Conservation (phyloP, 2,329 filamentous ascomycete species). For the Fonsecaea nubica region DNA sequence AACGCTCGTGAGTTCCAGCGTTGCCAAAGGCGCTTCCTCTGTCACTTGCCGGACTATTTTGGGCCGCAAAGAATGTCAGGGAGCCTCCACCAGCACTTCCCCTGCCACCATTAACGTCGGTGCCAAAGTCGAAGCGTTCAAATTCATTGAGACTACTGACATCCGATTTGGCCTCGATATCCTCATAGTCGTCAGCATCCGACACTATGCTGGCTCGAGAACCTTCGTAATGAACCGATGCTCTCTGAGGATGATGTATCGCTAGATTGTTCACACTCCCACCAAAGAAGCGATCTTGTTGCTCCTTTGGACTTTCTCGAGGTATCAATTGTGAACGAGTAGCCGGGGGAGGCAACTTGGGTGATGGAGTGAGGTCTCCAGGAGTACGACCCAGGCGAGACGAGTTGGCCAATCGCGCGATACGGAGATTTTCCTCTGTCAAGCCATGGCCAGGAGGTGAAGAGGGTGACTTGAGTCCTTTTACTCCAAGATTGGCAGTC, state of each 20-base stretch:
- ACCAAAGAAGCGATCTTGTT: constrained; percentile 26
- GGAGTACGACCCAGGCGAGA: constrained; percentile 33
- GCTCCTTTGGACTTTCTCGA: constrained; percentile 26
- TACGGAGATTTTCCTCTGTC: constrained; percentile 38
- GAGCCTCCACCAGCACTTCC: constrained; percentile 31
- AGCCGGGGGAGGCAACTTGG: constrained; percentile 37
- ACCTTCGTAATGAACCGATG: constrained; percentile 8
- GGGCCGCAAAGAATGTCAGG: constrained; percentile 31
- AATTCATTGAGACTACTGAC: constrained; percentile 40
- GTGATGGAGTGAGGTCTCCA: constrained; percentile 34
- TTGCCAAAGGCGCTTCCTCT: constrained; percentile 32
- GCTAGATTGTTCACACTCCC: constrained; percentile 7
- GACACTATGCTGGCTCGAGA: constrained; percentile 32
- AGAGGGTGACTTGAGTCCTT: constrained; percentile 12
- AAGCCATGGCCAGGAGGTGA: constrained; percentile 26
- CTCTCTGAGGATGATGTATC: constrained; percentile 3
- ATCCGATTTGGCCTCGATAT: constrained; percentile 40
- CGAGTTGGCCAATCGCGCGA: constrained; percentile 37
- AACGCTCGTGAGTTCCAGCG: constrained; percentile 28
- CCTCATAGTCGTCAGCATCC: constrained; percentile 39
- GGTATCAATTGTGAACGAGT: constrained; percentile 38
- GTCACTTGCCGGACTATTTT: constrained; percentile 27
- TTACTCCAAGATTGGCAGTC: constrained; percentile 22
- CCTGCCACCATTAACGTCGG: constrained; percentile 25
- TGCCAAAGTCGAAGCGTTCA: constrained; percentile 38